Evolutionary conservation across 257 asterid genomes (phyloP).

Genomic region (Haberlea rhodopensis): DNA sequence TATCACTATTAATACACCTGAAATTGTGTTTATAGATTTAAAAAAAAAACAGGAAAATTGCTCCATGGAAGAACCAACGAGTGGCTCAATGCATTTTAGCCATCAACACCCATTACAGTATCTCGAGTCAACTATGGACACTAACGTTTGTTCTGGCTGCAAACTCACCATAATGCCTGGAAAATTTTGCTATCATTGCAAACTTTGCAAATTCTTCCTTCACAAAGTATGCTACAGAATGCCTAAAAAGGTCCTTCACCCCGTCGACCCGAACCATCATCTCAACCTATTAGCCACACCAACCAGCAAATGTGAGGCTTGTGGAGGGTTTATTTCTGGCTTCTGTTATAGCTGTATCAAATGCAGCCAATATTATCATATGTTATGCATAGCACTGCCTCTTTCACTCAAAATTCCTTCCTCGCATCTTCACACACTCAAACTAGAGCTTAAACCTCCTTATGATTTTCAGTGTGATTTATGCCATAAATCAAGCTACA

Average conservation of each 20-base stretch:
- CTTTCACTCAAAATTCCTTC: conserved; percentile 40
- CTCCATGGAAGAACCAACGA: conserved; percentile 32
- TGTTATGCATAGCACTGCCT: conserved; percentile 49
- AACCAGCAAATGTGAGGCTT: conserved; percentile 34
- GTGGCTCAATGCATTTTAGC: conserved; percentile 38
- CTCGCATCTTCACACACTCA: conserved; percentile 42
- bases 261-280: conserved; percentile 39
- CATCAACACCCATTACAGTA: conserved; percentile 43
- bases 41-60: not conserved
- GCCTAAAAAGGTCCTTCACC: conserved; percentile 44
- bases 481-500: conserved; percentile 37
- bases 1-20: not conserved
- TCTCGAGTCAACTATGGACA: conserved; percentile 13
- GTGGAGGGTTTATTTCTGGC: conserved; percentile 35
- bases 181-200: conserved; percentile 39
- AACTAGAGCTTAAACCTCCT: conserved; percentile 43
- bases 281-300: conserved; percentile 36
- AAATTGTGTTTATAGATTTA: not conserved
- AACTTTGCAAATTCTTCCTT: conserved; percentile 42
- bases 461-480: conserved; percentile 55
- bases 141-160: conserved; percentile 42
- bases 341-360: conserved; percentile 40
- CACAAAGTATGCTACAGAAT: conserved; percentile 51
- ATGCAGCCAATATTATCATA: conserved; percentile 38
- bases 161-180: conserved; percentile 31